Conservation (phyloP, 1,284 basidiomycete species). For the Retiboletus flavoniger region DNA sequence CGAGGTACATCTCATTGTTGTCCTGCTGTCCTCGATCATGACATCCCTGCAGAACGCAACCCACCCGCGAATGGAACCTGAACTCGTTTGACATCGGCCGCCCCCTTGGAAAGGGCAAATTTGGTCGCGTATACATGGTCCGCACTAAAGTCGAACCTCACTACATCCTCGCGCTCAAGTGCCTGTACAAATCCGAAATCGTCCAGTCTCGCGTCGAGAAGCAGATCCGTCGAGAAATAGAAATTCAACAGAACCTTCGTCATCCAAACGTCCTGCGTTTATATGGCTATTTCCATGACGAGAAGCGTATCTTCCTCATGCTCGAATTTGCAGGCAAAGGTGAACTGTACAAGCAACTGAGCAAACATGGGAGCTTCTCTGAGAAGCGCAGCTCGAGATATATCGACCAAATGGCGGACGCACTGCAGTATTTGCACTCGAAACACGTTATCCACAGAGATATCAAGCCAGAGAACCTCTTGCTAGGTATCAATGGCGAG, state of each 20-base stretch:
- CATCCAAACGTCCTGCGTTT: constrained; percentile 94
- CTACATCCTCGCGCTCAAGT: constrained; percentile 97
- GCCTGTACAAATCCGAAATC: constrained; percentile 96
- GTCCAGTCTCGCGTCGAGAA: constrained; percentile 86
- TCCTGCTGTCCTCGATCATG: not conserved
- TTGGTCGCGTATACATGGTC: constrained; percentile 98
- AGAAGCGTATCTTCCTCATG: constrained; percentile 97
- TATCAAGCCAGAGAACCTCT: constrained; percentile 98
- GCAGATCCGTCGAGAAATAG: constrained; percentile 95
- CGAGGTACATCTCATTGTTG: constrained; percentile 46
- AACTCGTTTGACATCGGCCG: constrained; percentile 92
- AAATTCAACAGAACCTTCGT: constrained; percentile 96
- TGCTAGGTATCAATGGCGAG: constrained; percentile 94
- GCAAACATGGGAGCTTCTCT: constrained; percentile 81
- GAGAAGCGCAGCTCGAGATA: constrained; percentile 88
- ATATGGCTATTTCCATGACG: constrained; percentile 97
- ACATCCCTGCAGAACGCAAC: constrained; percentile 47
- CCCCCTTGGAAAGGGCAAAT: constrained; percentile 97
- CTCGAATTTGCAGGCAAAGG: constrained; percentile 95
- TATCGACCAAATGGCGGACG: constrained; percentile 98
- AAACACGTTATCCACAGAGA: constrained; percentile 99
- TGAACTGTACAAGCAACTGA: constrained; percentile 94
- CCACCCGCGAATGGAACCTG: constrained; percentile 82
- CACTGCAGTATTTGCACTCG: constrained; percentile 86
- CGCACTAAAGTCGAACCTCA: constrained; percentile 84